Conservation (phyloP, 208 protist genomes). For the Crithidia fasciculata region DNA sequence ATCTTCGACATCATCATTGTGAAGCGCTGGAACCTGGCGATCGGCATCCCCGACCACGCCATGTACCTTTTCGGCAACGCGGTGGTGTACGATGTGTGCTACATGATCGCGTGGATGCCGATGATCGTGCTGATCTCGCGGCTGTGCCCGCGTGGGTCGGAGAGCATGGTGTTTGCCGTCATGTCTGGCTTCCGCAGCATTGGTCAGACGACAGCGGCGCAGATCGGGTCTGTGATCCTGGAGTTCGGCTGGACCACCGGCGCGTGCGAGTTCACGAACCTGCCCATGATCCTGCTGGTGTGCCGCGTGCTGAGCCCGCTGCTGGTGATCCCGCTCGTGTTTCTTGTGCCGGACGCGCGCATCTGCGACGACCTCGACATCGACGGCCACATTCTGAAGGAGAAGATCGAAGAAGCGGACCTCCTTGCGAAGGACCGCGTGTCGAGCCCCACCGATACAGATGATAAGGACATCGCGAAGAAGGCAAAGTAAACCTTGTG, state of each 20-base stretch:
- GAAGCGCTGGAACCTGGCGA: conserved; percentile 59
- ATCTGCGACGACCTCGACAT: conserved; percentile 63
- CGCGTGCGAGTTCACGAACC: conserved; percentile 68
- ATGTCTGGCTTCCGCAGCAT: conserved; percentile 81
- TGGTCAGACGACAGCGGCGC: conserved; percentile 39
- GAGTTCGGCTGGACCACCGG: conserved; percentile 46
- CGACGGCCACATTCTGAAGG: conserved; percentile 43
- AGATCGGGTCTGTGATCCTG: conserved; percentile 51
- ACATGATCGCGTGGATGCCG: conserved; percentile 76
- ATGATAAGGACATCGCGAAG: background rate
- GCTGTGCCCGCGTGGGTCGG: conserved; percentile 74
- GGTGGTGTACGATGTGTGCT: conserved; percentile 59
- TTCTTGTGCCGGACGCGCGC: conserved; percentile 62
- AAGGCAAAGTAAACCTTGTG: conserved; percentile 1
- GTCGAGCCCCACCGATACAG: background rate
- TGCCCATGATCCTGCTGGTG: conserved; percentile 57
- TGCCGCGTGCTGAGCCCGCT: conserved; percentile 52
- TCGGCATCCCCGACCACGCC: conserved; percentile 49
- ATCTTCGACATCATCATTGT: conserved; percentile 74
- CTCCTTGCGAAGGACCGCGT: background rate
- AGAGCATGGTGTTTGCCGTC: conserved; percentile 73
- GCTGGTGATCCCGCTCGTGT: conserved; percentile 55
- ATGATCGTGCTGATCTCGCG: conserved; percentile 73
- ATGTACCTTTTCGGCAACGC: conserved; percentile 67
- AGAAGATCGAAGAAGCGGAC: background rate